phyloP scores from a whole-genome alignment of 2,329 filamentous ascomycete genomes.

The Monosporascus sp. region DNA sequence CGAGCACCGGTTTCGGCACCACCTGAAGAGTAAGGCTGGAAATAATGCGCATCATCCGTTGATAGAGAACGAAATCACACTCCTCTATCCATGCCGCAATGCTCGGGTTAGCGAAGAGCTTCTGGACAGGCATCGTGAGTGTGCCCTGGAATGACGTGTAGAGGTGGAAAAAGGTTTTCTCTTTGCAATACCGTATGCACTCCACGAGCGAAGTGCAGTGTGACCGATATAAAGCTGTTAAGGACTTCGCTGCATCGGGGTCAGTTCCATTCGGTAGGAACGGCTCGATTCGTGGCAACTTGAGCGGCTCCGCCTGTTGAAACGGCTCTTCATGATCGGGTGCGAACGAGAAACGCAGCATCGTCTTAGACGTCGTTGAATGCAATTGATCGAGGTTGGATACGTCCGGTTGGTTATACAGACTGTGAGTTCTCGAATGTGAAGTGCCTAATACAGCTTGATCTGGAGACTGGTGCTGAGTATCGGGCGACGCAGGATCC shows the following conservation, averaged over 20 bases:
- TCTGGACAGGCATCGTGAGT: conserved; percentile 93
- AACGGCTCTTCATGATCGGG: conserved; percentile 49
- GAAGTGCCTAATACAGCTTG: conserved; percentile 17
- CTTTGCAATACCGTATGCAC: conserved; percentile 91
- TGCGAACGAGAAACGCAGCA: conserved; percentile 56
- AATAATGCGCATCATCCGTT: conserved; percentile 92
- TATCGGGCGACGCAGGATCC: conserved; percentile 33
- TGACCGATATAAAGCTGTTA: conserved; percentile 84
- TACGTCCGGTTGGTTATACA: conserved; percentile 57
- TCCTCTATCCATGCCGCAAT: conserved; percentile 91
- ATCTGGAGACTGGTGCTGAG: conserved; percentile 27
- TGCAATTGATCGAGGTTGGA: conserved; percentile 54
- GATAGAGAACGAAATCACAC: conserved; percentile 92
- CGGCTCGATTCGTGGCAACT: conserved; percentile 77
- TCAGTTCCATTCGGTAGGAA: conserved; percentile 82
- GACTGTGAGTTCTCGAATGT: conserved; percentile 38
- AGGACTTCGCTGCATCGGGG: conserved; percentile 75
- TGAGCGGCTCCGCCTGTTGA: conserved; percentile 64
- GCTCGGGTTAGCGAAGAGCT: conserved; percentile 75
- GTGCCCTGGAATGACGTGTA: conserved; percentile 95
- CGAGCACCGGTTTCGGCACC: conserved; percentile 79
- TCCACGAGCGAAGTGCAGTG: conserved; percentile 95
- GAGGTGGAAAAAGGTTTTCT: conserved; percentile 92
- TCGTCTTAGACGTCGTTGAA: conserved; percentile 52
- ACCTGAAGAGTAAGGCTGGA: conserved; percentile 86